Base-by-base conservation (phyloP, 768 basidiomycete genomes). In the Xerocomus brunneocitrinus region DNA sequence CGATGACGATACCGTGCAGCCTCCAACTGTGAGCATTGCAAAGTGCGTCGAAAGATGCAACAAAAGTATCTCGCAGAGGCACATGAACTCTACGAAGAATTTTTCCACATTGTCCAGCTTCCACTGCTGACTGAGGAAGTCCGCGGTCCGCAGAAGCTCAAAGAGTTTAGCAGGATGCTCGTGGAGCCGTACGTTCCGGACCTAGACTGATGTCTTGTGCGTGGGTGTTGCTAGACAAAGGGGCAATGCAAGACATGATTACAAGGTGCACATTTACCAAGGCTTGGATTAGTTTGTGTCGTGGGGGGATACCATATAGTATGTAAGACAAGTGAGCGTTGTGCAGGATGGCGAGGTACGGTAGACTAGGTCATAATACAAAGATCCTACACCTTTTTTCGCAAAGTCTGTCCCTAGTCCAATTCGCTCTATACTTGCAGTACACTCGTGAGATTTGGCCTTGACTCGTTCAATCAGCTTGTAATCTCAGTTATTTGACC, bases 41-140 rank as follows among this genome's bases (percentile, higher is more conserved):
- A 79, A 49, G 94, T 98, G 19, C 83, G 97, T 55, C 86, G 91
- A 71, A 89, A 87, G 74, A 98, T 98, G 95, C 94, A 98, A 72
- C 94, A 97, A 72, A 98, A 97, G 71, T 99, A 99, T 70, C 82
- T 99, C 22, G 80, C 78, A 45, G 97, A 98, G 73, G 95, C 95
- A 14, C 91, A 97, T 71, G 95, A 98, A 67, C 85, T 98, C 46
- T 97, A 97, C 67, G 91, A 92, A 71, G 93, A 97, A 62, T 97
- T 95, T 69, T 99, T 98, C 85, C 94, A 99, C 70, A 97, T 99
- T 61, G 73, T 98, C 14, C 84, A 88, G 67, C 80, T 99, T 45
- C 97, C 97, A 3, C 74, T 99, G 34, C 82, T 98, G 50, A 97
- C 94, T 5, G 95, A 98, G 68, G 97, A 98, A 72, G 95, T 98